Conservation (phyloP, 352 stramenopile species). For the Pythium rhizo-oryzae region DNA sequence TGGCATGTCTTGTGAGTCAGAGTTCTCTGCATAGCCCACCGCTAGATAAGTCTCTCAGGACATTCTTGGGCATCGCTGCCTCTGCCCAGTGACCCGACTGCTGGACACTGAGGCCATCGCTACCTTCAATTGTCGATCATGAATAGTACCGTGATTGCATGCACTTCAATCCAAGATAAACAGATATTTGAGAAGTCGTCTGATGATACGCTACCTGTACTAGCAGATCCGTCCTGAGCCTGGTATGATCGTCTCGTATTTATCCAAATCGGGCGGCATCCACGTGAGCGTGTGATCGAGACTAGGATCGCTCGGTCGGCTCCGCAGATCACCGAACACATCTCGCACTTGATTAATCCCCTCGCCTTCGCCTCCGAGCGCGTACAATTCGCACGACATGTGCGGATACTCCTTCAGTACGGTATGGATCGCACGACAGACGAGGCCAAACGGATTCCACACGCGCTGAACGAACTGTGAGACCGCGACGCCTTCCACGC, state of each 20-base stretch:
- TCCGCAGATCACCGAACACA: neutral
- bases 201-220: no score
- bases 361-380: neutral
- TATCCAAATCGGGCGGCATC: conserved; percentile 4
- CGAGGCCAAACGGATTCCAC: neutral
- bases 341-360: neutral
- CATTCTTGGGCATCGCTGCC: no score
- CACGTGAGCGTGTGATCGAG: conserved; percentile 1
- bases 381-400: neutral
- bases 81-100: no score
- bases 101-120: no score
- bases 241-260: neutral
- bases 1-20: no score
- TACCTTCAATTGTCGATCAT: no score
- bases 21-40: no score
- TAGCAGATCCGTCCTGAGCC: no score
- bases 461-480: neutral
- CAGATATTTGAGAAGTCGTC: no score
- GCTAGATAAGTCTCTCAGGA: no score
- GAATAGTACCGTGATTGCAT: no score
- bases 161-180: no score
- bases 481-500: conserved; percentile 9
- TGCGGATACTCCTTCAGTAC: conserved; percentile 1
- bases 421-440: neutral
- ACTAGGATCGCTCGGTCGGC: neutral